Percentiles rank a stretch among this genome's conserved stretches.
phyloP scores from a whole-genome alignment of 2,329 filamentous ascomycete genomes.

The Stromatinia cepivora region DNA sequence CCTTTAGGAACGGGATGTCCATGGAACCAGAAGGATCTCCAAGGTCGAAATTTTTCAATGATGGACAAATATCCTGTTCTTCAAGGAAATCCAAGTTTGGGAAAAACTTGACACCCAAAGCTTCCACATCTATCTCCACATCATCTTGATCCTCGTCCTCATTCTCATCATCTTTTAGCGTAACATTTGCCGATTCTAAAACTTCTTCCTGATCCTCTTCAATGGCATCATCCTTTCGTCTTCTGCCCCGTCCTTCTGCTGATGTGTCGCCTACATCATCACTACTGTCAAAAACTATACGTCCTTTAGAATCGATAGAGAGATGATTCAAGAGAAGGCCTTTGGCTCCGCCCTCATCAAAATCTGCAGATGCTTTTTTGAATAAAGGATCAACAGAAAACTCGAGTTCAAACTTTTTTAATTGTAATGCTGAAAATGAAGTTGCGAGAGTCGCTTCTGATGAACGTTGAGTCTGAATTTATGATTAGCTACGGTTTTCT shows the following conservation, averaged over 20 bases:
- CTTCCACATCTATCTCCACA: conserved; percentile 75
- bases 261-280: conserved; percentile 69
- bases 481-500: conserved; percentile 4
- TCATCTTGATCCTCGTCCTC: conserved; percentile 54
- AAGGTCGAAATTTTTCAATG: conserved; percentile 89
- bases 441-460: conserved; percentile 92
- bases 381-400: conserved; percentile 97
- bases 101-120: conserved; percentile 80
- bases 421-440: conserved; percentile 81
- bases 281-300: conserved; percentile 98
- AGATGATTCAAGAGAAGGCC: conserved; percentile 92
- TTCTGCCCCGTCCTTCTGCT: conserved; percentile 39
- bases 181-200: conserved; percentile 42
- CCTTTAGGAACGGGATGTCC: conserved; percentile 89
- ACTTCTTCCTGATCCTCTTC: conserved; percentile 49
- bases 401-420: conserved; percentile 97
- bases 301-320: conserved; percentile 87
- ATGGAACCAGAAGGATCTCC: conserved; percentile 81
- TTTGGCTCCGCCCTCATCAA: conserved; percentile 96
- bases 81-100: conserved; percentile 76
- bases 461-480: conserved; percentile 63
- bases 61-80: conserved; percentile 89
- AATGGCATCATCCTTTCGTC: conserved; percentile 62
- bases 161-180: conserved; percentile 46
- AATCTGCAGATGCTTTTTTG: conserved; percentile 97